Evolutionary conservation across 768 basidiomycete species (phyloP).

Genomic region (Russula brevipes): DNA sequence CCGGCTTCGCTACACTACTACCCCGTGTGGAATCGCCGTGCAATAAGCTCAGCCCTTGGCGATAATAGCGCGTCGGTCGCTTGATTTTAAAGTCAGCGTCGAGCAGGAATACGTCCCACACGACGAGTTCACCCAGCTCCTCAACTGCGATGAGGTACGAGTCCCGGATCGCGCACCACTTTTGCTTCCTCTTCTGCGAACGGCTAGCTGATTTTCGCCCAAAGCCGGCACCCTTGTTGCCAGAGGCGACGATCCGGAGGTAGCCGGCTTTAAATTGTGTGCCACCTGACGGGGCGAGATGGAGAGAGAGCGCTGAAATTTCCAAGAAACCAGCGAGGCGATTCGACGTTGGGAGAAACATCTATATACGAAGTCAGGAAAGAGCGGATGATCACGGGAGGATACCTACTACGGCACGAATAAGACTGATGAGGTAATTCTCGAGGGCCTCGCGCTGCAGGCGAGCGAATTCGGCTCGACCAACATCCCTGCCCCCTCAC

Average conservation of each 20-base stretch:
- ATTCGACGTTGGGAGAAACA: conserved; percentile 93
- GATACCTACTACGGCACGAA: conserved; percentile 75
- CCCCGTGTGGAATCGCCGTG: conserved; percentile 35
- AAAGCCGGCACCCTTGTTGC: conserved; percentile 50
- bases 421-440: conserved; percentile 81
- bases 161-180: conserved; percentile 92
- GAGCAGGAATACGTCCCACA: conserved; percentile 92
- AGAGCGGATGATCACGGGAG: conserved; percentile 1
- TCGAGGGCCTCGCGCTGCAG: conserved; percentile 80
- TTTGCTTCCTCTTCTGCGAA: conserved; percentile 55
- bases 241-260: conserved; percentile 52
- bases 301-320: conserved; percentile 79
- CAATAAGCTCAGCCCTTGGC: conserved; percentile 73
- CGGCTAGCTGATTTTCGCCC: conserved; percentile 61
- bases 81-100: conserved; percentile 87
- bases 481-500: conserved; percentile 46
- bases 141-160: conserved; percentile 83
- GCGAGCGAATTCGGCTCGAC: conserved; percentile 71
- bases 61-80: conserved; percentile 84
- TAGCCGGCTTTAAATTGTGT: conserved; percentile 89
- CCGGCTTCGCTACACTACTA: not conserved
- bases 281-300: conserved; percentile 75
- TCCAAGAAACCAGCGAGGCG: conserved; percentile 88
- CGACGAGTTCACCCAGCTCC: conserved; percentile 82
- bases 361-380: conserved; percentile 42